Evolutionary conservation across 73 alveolate species (phyloP).

Genomic region (Paramecium tetraurelia): DNA sequence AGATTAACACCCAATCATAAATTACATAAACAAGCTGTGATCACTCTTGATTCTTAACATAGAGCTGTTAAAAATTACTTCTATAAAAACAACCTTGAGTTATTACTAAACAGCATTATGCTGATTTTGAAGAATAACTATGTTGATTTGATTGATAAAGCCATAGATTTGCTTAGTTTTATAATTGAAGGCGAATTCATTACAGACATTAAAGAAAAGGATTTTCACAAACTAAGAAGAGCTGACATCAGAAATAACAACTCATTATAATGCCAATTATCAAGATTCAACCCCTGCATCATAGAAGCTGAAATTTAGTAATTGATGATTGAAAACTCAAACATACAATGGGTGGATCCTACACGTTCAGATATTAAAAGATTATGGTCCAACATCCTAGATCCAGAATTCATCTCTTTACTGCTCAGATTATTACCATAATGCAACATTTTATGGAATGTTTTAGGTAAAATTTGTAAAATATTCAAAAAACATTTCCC

Average conservation of each 20-base stretch:
- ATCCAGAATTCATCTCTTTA: background rate
- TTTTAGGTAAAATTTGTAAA: constrained; percentile 5
- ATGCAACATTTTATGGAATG: background rate
- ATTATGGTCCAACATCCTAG: background rate
- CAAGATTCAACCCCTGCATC: background rate
- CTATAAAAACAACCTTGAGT: background rate
- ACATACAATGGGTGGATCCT: constrained; percentile 2
- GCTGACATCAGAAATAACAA: constrained; percentile 8
- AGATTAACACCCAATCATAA: background rate
- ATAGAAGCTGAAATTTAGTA: background rate
- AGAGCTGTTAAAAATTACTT: constrained; percentile 31
- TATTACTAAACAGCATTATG: background rate
- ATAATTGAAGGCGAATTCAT: constrained; percentile 27
- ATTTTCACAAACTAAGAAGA: background rate
- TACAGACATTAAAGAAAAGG: constrained; percentile 18
- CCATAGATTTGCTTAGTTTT: background rate
- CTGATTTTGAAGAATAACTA: background rate
- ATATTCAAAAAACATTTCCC: constrained; percentile 24
- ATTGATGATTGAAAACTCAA: background rate
- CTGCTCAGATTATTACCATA: background rate
- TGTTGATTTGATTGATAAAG: background rate
- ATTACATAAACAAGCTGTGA: background rate
- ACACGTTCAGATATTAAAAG: constrained; percentile 3
- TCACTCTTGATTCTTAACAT: background rate
- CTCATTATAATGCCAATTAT: background rate